Evolutionary conservation across 345 rosid species (phyloP), one percentile per base, ranked within the genome.

Genomic region (Bruguiera gymnorhiza): DNA sequence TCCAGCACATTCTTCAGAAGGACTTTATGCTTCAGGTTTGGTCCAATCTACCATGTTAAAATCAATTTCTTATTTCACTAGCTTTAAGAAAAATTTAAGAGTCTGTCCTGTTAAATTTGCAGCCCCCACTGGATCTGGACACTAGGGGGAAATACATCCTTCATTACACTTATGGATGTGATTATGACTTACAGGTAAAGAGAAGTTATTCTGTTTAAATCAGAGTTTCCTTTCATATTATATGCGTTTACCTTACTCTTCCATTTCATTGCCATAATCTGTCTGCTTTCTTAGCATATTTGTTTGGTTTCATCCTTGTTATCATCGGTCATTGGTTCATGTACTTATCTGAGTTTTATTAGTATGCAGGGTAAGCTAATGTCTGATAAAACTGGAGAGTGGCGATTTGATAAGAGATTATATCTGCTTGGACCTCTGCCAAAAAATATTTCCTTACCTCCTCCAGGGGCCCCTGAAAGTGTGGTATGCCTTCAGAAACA

Each of bases 21-120:
- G 97, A 96, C 81, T 96, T 96, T 43, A 96, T 96, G 99, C 78
- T 92, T 67, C 99, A 96, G 99, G 99, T 92, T 70, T 56, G 60
- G 34, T 73, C 54, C 37, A 24, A 36, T 8, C 13, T 23, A 21
- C 20, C n/a, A 10, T 7, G 8, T 39, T 21, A 9, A 64, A 31
- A 9, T 57, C 46, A 56, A 24, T 71, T 30, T 37, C 23, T 31
- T 11, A 8, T 55, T 55, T 24, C 31, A 32, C 36, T 16, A 11
- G 9, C 63, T 56, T 43, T 50, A 8, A 29, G 9, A 26, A 29
- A 19, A 53, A 4, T 30, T 65, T 60, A 73, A 32, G 62, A 37
- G 62, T 67, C 36, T 66, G 26, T 24, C 20, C 18, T 57, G 32
- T 29, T 61, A 10, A 50, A 18, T 9, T 63, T 78, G 78, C 94